Evolutionary conservation across 768 basidiomycete genomes (phyloP).

Genomic region (Lactifluus echinatus): DNA sequence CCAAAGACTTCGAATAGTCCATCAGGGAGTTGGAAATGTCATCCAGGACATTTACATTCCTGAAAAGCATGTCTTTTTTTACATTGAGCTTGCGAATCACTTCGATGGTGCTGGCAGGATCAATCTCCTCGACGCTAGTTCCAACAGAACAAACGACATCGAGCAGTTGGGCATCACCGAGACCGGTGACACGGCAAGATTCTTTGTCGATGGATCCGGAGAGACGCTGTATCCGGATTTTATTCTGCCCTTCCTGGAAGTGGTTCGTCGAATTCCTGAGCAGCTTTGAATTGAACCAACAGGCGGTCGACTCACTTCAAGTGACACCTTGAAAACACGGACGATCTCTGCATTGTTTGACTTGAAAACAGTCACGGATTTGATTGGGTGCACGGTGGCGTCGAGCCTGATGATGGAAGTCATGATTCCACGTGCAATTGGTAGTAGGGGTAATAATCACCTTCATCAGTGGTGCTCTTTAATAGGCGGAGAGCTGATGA

Average conservation of each 20-base stretch:
- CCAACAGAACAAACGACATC: constrained; percentile 45
- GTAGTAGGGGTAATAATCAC: too few species aligned
- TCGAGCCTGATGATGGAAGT: constrained; percentile 6
- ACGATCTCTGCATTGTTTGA: constrained; percentile 49
- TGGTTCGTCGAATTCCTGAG: too few species aligned
- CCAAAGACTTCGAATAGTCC: constrained; percentile 37
- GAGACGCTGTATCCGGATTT: constrained; percentile 41
- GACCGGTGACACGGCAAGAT: constrained; percentile 45
- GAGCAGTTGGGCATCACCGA: constrained; percentile 40
- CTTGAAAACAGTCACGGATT: constrained; percentile 50
- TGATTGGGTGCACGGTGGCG: constrained; percentile 36
- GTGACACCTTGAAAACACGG: constrained; percentile 38
- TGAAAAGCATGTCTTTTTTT: constrained; percentile 31
- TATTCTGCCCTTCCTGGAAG: constrained; percentile 43
- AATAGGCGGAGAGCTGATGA: too few species aligned
- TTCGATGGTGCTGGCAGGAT: constrained; percentile 22
- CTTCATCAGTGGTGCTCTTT: too few species aligned
- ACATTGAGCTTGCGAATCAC: constrained; percentile 25
- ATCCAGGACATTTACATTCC: constrained; percentile 33
- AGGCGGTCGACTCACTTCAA: constrained; percentile 35
- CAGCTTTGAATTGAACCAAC: too few species aligned
- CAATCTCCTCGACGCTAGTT: constrained; percentile 19
- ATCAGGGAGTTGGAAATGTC: constrained; percentile 36
- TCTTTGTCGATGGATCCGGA: constrained; percentile 43
- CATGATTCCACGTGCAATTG: too few species aligned